Base-by-base conservation (phyloP, 768 basidiomycete species). In the Xerocomellus intermedius region DNA sequence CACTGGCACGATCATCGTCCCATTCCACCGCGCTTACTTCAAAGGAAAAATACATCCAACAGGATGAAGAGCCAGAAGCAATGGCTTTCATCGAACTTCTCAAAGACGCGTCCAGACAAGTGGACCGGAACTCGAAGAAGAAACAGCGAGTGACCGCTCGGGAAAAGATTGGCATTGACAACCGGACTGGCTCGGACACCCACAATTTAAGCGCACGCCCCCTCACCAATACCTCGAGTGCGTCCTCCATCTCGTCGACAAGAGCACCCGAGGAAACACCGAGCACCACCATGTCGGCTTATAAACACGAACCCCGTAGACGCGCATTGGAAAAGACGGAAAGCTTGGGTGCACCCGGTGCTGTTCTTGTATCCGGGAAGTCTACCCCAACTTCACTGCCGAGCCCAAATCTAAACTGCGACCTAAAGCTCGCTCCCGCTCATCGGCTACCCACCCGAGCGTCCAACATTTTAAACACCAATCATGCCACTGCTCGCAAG, bases 41-140 rank as follows among this genome's bases (percentile, higher is more conserved):
- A 38, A 54, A 49, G 17, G 13, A 7, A 37, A 48, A 19, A 19
- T 48, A 60, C 22, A 28, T 37, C n/a, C 52, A 50, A 2, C 48
- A 33, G 8, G 68, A 65, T 36, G 43, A 59, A 9, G 61, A 64
- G n/a, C 64, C 66, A n/a, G 64, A 68, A 30, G 61, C 68, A 13
- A 19, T 33, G 8, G 32, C 48, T 16, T 69, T 69, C 48, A 44
- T 68, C 13, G 55, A 63, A 7, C 64, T 70, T 17, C 66, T 70
- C 41, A 57, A 57, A 28, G 56, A 66, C n/a, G 56, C 59, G 8
- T 61, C 60, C 32, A 61, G 39, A 24, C 50, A 62, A n/a, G 19
- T 68, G 17, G 69, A 70, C 26, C 55, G 56, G 33, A 68, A 72
- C 42, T 55, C 69, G 12, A 48, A 48, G 41, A 66, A 60, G 54